These are phyloP conservation scores for Speleostelium caveatum DNA, from an alignment of 78 protist species.

Conservation along the genomic window DNA sequence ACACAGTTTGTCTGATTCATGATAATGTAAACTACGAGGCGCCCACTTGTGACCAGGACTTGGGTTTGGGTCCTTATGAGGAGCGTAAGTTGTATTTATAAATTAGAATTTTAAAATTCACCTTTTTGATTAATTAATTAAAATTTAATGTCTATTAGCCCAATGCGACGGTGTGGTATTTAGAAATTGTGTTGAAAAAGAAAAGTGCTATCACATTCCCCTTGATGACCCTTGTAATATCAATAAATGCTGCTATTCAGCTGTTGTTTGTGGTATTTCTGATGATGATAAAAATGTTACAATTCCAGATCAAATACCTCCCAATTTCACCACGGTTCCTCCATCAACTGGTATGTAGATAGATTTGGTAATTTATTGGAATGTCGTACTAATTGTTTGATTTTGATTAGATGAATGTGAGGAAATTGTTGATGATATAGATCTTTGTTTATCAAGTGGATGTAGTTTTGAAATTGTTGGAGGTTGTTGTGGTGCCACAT, in stretches of 20 bases:
- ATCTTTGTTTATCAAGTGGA: neutral
- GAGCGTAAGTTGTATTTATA: neutral
- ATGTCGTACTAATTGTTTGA: neutral
- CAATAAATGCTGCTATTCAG: neutral
- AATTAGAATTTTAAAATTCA: neutral
- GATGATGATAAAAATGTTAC: neutral
- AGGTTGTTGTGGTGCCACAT: neutral
- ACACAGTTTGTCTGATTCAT: neutral
- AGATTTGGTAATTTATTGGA: neutral
- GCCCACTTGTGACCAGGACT: neutral
- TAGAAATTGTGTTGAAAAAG: neutral
- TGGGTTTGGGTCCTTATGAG: neutral
- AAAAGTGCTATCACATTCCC: neutral
- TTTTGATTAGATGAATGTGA: neutral
- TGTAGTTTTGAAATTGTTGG: neutral
- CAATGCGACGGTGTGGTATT: neutral
- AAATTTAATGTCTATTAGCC: neutral
- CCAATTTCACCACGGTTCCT: neutral
- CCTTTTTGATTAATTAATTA: too few species aligned
- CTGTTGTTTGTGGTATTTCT: neutral
- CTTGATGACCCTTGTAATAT: neutral
- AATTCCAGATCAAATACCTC: neutral
- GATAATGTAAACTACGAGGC: neutral
- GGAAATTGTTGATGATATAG: neutral
- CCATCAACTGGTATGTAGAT: neutral